These are phyloP conservation scores for Serpula lacrymans DNA, from an alignment of 768 basidiomycete genomes.

Conservation along the genomic window DNA sequence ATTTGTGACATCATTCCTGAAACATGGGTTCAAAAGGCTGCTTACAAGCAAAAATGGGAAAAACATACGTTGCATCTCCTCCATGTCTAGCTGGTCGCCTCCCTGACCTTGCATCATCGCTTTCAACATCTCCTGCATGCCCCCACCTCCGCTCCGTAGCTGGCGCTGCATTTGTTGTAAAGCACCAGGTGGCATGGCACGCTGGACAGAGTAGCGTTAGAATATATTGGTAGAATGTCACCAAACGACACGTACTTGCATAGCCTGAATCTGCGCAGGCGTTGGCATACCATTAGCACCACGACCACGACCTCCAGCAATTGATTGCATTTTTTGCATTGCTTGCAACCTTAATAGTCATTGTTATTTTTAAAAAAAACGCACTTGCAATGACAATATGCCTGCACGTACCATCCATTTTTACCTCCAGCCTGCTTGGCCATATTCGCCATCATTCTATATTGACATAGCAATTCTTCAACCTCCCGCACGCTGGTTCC, in stretches of 20 bases:
- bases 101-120: constrained; percentile 96
- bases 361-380: constrained; percentile 1
- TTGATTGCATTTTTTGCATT: constrained; percentile 91
- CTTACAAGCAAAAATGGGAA: constrained; percentile 7
- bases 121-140: constrained; percentile 98
- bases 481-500: constrained; percentile 96
- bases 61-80: constrained; percentile 86
- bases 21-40: constrained; percentile 5
- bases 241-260: constrained; percentile 61
- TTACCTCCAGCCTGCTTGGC: constrained; percentile 97
- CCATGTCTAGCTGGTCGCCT: constrained; percentile 88
- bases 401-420: constrained; percentile 74
- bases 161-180: constrained; percentile 89
- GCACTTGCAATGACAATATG: constrained; percentile 2
- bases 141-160: constrained; percentile 74
- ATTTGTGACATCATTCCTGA: constrained; percentile 87
- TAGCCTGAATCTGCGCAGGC: constrained; percentile 89
- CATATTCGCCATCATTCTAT: constrained; percentile 99
- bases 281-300: constrained; percentile 88
- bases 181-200: constrained; percentile 94
- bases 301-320: constrained; percentile 80
- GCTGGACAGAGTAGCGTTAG: constrained; percentile 39
- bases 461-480: constrained; percentile 95
- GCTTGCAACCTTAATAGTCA: constrained; percentile 61
- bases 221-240: constrained; percentile 1